Evolutionary conservation across 2,329 filamentous ascomycete genomes (phyloP), one percentile per base, ranked within the genome.

Genomic region (Fusarium sp.): DNA sequence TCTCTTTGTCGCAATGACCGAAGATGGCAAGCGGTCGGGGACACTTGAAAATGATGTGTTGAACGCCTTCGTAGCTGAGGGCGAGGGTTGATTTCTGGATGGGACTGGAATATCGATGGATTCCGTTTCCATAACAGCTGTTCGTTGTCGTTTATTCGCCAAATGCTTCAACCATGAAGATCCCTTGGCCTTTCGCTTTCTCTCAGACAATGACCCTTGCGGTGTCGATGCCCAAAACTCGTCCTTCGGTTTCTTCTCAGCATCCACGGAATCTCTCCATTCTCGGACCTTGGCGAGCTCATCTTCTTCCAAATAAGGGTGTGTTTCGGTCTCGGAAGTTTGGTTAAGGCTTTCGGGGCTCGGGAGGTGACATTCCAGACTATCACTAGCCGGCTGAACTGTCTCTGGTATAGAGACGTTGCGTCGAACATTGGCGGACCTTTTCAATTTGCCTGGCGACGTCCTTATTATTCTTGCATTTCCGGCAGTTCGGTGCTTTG

Each of bases 321-420:
- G 79, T 10, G 66, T 29, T 39, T 76, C 75, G 16, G 68, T 69
- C 25, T 75, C 69, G 9, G 75, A 76, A 41, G 73, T 76, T 70
- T 82, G 81, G 72, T 82, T 80, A 60, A 83, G 77, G 66, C 82
- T 83, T 66, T 82, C 79, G 7, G 82, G 82, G 54, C 82, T 83
- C 7, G 84, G 84, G 15, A 86, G 76, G 66, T 85, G 82, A 63
- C 82, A 85, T 44, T 79, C 77, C 37, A 80, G 75, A 56, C 61
- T 71, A 33, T 75, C 72, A 23, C 72, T 52, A 18, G 62, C 39
- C 12, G 63, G 29, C 31, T 60, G 54, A 29, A 63, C 15, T 27
- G 73, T 69, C 48, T 73, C 65, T 7, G 74, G 62, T 27, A 78
- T 66, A 16, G 74, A 73, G 9, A 57, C 27, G 23, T 61, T 62